Evolutionary conservation across 331 rosid genomes (phyloP), one percentile per base, ranked within the genome.

Genomic region (Quercus tomentella): DNA sequence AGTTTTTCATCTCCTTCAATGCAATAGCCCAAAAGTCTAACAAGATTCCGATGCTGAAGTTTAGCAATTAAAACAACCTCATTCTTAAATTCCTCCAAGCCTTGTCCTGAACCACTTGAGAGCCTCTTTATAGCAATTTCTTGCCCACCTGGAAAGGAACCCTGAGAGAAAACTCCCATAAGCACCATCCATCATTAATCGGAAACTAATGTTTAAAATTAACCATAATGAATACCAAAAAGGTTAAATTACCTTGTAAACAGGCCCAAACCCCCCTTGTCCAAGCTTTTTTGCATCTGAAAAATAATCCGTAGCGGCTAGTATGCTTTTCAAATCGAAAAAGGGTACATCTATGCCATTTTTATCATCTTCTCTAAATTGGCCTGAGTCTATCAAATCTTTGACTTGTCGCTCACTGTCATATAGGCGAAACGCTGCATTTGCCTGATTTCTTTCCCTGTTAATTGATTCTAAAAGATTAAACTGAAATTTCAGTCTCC

Each of bases 291-390:
- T 86, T 28, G 84, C 57, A 37, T 70, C 76, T 33, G 87, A 78
- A 56, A 86, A 83, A 76, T 58, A 80, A 31, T 18, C 58, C 15
- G 89, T 86, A 20, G 89, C 85, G 5, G 56, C 43, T 31, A 78
- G 75, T 70, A 83, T 79, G 21, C 73, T 83, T 78, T 84, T 85
- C 67, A 86, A 76, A 71, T 81, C 84, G 22, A 83, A 86, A 76
- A 65, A 81, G 0, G 87, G 89, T 55, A 86, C 82, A 55, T 83
- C 87, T 16, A 86, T 70, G 28, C 86, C 87, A 18, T 83, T 77
- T 26, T 83, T 72, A 68, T 81, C 87, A 21, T 83, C 87, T 14
- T 81, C 88, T 43, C 67, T 81, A 28, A 72, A 84, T 43, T 77
- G 66, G 43, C 75, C 84, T 1, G 86, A 84, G 30, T 76, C 88